These are phyloP conservation scores for Ophiostoma ulmi DNA, from an alignment of 2,329 filamentous ascomycete genomes.

Conservation along the genomic window DNA sequence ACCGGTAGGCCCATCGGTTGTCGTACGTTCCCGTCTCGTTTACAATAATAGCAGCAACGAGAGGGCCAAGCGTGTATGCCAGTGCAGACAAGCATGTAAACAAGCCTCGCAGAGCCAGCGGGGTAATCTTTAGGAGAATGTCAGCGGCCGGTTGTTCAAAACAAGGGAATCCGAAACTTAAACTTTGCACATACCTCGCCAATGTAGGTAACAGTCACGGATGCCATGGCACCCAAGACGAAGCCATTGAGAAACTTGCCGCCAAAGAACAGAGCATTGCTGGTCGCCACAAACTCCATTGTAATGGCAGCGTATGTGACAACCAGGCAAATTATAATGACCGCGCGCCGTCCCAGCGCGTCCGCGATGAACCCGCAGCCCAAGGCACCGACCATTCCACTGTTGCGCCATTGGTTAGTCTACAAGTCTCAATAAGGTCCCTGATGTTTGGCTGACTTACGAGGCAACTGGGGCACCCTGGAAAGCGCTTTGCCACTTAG, in stretches of 20 bases:
- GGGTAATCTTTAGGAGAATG: too few relatives aligned
- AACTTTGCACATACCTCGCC: slow-evolving; percentile 24
- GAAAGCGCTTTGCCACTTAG: slow-evolving; percentile 7
- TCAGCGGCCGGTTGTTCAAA: too few relatives aligned
- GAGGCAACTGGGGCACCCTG: too few relatives aligned
- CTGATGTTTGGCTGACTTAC: too few relatives aligned
- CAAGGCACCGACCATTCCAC: too few relatives aligned
- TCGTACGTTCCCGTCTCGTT: slow-evolving; percentile 26
- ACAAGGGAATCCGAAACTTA: too few relatives aligned
- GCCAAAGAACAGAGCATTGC: slow-evolving; percentile 36
- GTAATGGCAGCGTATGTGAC: too few relatives aligned
- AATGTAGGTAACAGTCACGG: slow-evolving; percentile 27
- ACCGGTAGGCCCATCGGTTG: slow-evolving; percentile 23
- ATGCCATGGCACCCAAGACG: slow-evolving; percentile 26
- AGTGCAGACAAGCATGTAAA: slow-evolving; percentile 28
- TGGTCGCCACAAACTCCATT: slow-evolving; percentile 35
- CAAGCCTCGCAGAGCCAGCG: slow-evolving; percentile 23
- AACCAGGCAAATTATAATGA: too few relatives aligned
- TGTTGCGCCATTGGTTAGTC: too few relatives aligned
- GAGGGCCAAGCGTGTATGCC: slow-evolving; percentile 27
- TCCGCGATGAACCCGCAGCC: too few relatives aligned
- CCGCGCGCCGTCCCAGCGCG: too few relatives aligned
- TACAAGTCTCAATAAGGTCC: too few relatives aligned
- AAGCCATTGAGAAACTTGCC: slow-evolving; percentile 39
- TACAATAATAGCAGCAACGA: slow-evolving; percentile 29